phyloP scores from a whole-genome alignment of 2,329 filamentous ascomycete species.

The Clonostachys rhizophaga region DNA sequence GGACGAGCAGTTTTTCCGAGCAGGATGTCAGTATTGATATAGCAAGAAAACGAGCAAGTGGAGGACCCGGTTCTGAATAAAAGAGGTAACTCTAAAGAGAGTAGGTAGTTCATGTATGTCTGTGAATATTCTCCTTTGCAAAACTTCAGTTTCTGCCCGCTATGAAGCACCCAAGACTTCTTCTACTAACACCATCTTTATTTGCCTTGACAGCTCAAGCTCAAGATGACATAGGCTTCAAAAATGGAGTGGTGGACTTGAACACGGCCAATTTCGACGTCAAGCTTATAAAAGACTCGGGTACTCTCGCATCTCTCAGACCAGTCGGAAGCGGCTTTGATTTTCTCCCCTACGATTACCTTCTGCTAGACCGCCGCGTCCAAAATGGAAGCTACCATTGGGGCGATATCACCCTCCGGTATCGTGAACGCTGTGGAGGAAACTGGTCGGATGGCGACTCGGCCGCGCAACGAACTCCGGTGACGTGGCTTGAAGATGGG shows the following conservation, averaged over 20 bases:
- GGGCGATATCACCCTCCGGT: slow-evolving; percentile 52
- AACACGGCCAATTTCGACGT: slow-evolving; percentile 34
- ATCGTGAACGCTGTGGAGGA: slow-evolving; percentile 28
- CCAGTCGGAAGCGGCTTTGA: slow-evolving; percentile 38
- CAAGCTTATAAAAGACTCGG: slow-evolving; percentile 34
- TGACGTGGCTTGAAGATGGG: slow-evolving; percentile 8
- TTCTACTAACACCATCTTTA: no score
- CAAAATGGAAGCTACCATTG: slow-evolving; percentile 51
- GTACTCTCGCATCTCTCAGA: slow-evolving; percentile 41
- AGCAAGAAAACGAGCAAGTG: no score
- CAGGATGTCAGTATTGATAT: no score
- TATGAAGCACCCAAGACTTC: no score
- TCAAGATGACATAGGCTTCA: slow-evolving; percentile 28
- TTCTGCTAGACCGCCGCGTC: slow-evolving; percentile 35
- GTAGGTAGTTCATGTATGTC: no score
- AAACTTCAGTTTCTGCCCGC: no score
- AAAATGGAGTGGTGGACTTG: slow-evolving; percentile 29
- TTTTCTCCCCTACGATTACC: slow-evolving; percentile 45
- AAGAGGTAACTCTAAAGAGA: no score
- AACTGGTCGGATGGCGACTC: slow-evolving; percentile 44
- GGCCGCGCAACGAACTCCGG: slow-evolving; percentile 26
- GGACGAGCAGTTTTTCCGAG: no score
- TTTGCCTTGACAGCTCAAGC: no score
- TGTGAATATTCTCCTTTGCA: no score
- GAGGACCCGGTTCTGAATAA: no score